Evolutionary conservation across 2,329 filamentous ascomycete species (phyloP), one percentile per base, ranked within the genome.

Genomic region (Dactylella cylindrospora): DNA sequence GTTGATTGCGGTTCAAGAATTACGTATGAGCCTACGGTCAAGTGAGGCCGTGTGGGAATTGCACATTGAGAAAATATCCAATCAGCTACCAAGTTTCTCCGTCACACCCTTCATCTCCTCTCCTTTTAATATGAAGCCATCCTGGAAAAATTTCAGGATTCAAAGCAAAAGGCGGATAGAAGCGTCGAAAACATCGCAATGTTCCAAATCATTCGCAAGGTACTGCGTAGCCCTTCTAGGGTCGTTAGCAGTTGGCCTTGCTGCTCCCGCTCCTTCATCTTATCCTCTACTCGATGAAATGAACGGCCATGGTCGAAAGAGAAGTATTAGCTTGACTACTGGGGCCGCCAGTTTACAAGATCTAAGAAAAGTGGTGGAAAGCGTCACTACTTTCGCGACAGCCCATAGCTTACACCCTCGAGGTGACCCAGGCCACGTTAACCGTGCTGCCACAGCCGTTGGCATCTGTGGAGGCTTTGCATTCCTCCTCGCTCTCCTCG

Each of bases 141-240:
- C n/a, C n/a, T n/a, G n/a, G n/a, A n/a, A n/a, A n/a, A n/a, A n/a
- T n/a, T n/a, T n/a, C n/a, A n/a, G n/a, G n/a, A n/a, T 50, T 23
- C 43, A 44, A 43, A 35, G 44, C 23, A 32, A 32, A 13, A 52
- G 54, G 38, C 54, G 54, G 54, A 46, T 46, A 32, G 31, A 19
- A 26, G 23, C 31, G 41, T 35, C 35, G 38, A 22, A 5, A 28
- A 20, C 49, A 7, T 31, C 57, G 36, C 38, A 28, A 12, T 62
- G 57, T 47, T 47, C 57, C 29, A 54, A 47, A 49, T 62, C 57
- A 23, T 62, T 62, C 29, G 51, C 57, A 31, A 47, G 49, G 35
- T 62, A 62, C 29, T 62, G 57, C 32, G 43, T 62, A 36, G 57
- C 57, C 23, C 32, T 62, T 5, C 49, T 62, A n/a, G 57, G 57